A percentile compares a stretch with the other conserved stretches of the same genome.
phyloP scores from a whole-genome alignment of 805 yeast genomes.

The Myxozyma neotropica region DNA sequence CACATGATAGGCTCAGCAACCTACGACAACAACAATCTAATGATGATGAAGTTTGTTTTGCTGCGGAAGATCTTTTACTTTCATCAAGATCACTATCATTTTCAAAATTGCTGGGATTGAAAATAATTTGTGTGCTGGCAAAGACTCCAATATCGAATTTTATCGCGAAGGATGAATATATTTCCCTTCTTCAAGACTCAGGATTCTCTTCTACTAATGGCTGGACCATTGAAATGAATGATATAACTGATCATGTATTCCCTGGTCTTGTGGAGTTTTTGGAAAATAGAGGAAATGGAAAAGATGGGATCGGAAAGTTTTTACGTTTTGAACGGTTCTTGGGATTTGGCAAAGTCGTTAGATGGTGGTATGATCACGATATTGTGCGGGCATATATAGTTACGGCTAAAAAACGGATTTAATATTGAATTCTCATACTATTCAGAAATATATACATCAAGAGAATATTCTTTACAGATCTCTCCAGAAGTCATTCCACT shows the following conservation, averaged over 20 bases:
- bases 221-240: conserved; percentile 19
- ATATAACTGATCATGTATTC: conserved; percentile 24
- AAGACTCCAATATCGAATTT: conserved; percentile 23
- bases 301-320: conserved; percentile 8
- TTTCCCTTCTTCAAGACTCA: not conserved
- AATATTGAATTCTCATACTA: not conserved
- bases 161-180: conserved; percentile 11
- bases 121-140: conserved; percentile 5
- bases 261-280: conserved; percentile 24
- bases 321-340: conserved; percentile 16
- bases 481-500: conserved; percentile 68
- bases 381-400: conserved; percentile 18
- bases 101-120: not conserved
- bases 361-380: conserved; percentile 24
- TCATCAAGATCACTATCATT: not conserved
- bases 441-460: too few relatives aligned
- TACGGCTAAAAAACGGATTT: not conserved
- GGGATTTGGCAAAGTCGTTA: conserved; percentile 16
- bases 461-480: too few relatives aligned
- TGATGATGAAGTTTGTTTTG: conserved; percentile 19
- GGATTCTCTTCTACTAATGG: conserved; percentile 20
- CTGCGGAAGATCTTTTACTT: conserved; percentile 21
- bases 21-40: not conserved
- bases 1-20: too few relatives aligned
- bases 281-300: conserved; percentile 2